These are phyloP conservation scores for Rasamsonia emersonii DNA, from an alignment of 2,329 filamentous ascomycete species.

Conservation along the genomic window DNA sequence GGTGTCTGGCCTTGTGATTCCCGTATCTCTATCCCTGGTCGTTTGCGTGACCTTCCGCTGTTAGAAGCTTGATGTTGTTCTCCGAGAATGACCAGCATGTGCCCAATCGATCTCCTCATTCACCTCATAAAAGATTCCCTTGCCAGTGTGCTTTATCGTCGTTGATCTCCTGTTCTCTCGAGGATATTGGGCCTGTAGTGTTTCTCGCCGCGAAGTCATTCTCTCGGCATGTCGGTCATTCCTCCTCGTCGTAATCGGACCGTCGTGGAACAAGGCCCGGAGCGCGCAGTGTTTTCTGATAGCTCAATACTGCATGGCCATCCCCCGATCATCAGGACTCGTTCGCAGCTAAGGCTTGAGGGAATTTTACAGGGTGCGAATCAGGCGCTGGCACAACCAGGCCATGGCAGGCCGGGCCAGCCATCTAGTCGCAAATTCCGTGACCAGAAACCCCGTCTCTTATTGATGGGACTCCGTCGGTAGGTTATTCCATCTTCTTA, in stretches of 20 bases:
- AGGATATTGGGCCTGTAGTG: too few species aligned
- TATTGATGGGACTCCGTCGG: conserved; percentile 95
- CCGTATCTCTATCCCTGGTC: too few species aligned
- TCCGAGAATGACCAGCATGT: too few species aligned
- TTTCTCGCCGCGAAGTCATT: too few species aligned
- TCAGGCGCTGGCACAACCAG: conserved; percentile 16
- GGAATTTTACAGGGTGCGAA: conserved; percentile 24
- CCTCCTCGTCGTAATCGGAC: conserved; percentile 4
- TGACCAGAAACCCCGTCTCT: conserved; percentile 67
- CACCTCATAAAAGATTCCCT: too few species aligned
- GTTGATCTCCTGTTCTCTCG: too few species aligned
- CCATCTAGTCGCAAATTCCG: conserved; percentile 35
- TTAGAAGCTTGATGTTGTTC: too few species aligned
- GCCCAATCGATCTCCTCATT: too few species aligned
- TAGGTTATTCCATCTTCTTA: conserved; percentile 34
- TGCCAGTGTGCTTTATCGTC: too few species aligned
- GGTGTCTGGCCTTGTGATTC: too few species aligned
- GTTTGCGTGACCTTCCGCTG: too few species aligned
- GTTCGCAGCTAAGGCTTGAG: conserved; percentile 29
- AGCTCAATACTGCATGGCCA: conserved; percentile 12
- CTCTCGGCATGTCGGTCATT: conserved; percentile 3
- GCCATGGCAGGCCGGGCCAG: conserved; percentile 18
- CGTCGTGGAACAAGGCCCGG: conserved; percentile 5
- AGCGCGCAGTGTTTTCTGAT: conserved; percentile 12
- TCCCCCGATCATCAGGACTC: conserved; percentile 16